Evolutionary conservation across 768 basidiomycete genomes (phyloP), one percentile per base, ranked within the genome.

Genomic region (Lepiota brunneoincarnata): DNA sequence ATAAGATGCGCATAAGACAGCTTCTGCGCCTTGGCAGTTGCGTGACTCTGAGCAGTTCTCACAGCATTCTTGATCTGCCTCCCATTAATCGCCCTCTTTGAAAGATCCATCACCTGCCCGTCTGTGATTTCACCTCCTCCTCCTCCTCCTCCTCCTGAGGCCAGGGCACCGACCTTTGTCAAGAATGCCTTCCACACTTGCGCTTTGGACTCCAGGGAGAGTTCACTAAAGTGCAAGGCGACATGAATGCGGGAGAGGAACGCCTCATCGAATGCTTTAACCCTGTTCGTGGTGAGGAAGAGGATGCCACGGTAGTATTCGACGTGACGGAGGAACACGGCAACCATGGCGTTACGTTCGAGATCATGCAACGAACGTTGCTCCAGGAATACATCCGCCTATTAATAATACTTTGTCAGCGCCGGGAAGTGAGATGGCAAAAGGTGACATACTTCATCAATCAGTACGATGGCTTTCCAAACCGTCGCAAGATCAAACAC

Each of bases 301-400:
- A 83, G 72, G 60, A 81, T 79, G 4, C 79, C 79, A 26, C 77
- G 75, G 66, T 82, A 79, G 63, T 80, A 81, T 56, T 81, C 80
- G 51, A 83, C 74, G 62, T 81, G 80, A 17, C 80, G 77, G 23
- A 81, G 71, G 71, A 84, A 87, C 11, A 86, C 84, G 3, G 84
- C 84, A 5, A 89, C 84, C 78, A 87, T 84, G 0, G 85, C 85
- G 59, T 87, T 89, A 10, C 86, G 75, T 60, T 83, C 75, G 11
- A 87, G 63, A 61, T 86, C 80, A 51, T 84, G 81, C 36, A 86
- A 69, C 3, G 82, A 82, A 5, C 86, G 79, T 63, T 82, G 80
- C 61, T 87, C 86, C 26, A 89, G 74, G 77, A 87, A 89, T 3
- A 89, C 84, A 66, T 89, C 85, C 4, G 84, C 83, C 69, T 75